These are phyloP conservation scores for Penicillium turbatum DNA, from an alignment of 495 filamentous ascomycete genomes.

Conservation along the genomic window DNA sequence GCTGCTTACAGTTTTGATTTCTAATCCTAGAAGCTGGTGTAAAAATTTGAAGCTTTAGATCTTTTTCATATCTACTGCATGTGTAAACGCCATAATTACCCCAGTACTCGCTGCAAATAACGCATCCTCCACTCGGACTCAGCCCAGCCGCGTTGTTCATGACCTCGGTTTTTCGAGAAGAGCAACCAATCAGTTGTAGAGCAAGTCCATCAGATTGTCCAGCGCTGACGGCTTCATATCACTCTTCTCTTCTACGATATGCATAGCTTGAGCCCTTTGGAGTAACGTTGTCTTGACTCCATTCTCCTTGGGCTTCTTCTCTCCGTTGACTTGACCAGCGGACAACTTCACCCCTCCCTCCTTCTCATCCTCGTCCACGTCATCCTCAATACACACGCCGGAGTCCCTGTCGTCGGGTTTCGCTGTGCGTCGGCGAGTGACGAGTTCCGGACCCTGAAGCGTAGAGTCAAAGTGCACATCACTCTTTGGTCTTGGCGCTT, in stretches of 20 bases:
- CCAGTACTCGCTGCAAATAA: not conserved
- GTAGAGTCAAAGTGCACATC: not conserved
- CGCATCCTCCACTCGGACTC: not conserved
- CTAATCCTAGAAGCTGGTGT: not conserved
- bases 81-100: too few species aligned
- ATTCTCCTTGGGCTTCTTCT: not conserved
- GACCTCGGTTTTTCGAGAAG: too few species aligned
- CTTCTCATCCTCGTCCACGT: not conserved
- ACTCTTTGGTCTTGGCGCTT: not conserved
- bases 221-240: constrained; percentile 28
- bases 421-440: not conserved
- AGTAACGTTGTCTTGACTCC: not conserved
- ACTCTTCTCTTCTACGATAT: constrained; percentile 28
- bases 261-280: not conserved
- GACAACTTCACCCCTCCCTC: not conserved
- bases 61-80: not conserved
- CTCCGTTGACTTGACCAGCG: not conserved
- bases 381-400: not conserved
- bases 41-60: not conserved
- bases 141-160: too few species aligned
- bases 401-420: not conserved
- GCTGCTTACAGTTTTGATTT: not conserved
- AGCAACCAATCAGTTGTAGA: not conserved
- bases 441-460: not conserved
- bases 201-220: constrained; percentile 11